Conservation (phyloP, 768 basidiomycete species). For the Tubosaeta sp. region DNA sequence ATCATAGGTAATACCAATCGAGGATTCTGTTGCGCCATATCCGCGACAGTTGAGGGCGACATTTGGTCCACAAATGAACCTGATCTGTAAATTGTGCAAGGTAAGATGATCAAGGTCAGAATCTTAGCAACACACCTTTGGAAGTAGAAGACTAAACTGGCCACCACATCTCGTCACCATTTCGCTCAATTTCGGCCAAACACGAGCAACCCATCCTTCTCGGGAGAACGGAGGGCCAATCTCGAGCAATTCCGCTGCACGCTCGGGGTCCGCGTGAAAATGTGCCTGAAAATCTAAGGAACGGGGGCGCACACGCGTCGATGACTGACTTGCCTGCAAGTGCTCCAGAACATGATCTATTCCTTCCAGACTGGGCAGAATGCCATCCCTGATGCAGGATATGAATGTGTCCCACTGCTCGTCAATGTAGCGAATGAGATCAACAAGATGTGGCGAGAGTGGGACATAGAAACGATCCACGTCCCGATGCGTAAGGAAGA, state of each 20-base stretch:
- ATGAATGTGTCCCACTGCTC: neutral
- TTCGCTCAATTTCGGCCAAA: constrained; percentile 14
- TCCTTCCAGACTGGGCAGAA: constrained; percentile 13
- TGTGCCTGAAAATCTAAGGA: constrained; percentile 2
- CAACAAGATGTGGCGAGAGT: neutral
- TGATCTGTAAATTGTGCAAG: constrained; percentile 2
- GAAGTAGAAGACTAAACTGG: constrained; percentile 8
- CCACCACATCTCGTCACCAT: constrained; percentile 14
- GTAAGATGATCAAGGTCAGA: neutral
- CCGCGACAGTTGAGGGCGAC: neutral
- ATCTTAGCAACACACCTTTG: constrained; percentile 9
- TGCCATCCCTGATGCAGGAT: constrained; percentile 14
- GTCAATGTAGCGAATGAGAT: neutral
- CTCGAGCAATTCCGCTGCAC: constrained; percentile 17
- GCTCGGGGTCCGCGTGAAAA: constrained; percentile 8
- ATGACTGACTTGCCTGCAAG: constrained; percentile 6
- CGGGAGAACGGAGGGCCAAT: constrained; percentile 14
- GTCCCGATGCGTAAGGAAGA: neutral
- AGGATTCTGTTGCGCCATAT: constrained; percentile 13
- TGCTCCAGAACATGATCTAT: constrained; percentile 13
- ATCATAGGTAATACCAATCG: neutral
- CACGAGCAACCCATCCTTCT: constrained; percentile 15
- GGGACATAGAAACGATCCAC: neutral
- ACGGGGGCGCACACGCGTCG: too few species aligned
- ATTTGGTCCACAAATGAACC: constrained; percentile 10